phyloP scores from a whole-genome alignment of 345 rosid genomes.

The Acer saccharum region DNA sequence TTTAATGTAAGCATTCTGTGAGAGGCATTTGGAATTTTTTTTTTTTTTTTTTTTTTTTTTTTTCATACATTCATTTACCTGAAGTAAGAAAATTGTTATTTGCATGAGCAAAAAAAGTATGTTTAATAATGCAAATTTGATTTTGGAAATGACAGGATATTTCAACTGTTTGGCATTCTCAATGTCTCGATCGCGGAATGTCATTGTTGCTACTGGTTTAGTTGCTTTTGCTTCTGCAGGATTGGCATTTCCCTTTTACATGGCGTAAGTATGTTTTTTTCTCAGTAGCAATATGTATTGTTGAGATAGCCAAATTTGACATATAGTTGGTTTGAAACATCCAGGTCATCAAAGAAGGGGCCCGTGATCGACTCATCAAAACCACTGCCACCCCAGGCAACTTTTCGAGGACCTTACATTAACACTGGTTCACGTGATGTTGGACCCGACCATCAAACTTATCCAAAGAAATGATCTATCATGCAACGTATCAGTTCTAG shows the following conservation, averaged over 20 bases:
- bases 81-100: not conserved
- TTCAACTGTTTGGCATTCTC: conserved; percentile 7
- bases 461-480: conserved; percentile 63
- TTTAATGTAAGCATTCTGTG: no score
- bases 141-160: not conserved
- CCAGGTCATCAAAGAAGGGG: conserved; percentile 59
- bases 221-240: conserved; percentile 80
- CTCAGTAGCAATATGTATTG: not conserved
- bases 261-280: conserved; percentile 62
- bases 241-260: conserved; percentile 85
- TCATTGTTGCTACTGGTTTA: conserved; percentile 74
- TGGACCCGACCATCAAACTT: conserved; percentile 79
- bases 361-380: conserved; percentile 86
- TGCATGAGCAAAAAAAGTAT: not conserved
- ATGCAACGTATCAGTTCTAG: conserved; percentile 7
- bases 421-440: conserved; percentile 91
- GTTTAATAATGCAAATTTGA: no score
- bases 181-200: conserved; percentile 67
- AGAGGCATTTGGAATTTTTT: not conserved
- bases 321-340: conserved; percentile 8
- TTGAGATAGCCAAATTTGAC: not conserved
- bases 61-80: not conserved
- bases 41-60: not conserved
- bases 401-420: conserved; percentile 94
- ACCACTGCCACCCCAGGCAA: conserved; percentile 90